Conservation (phyloP, 139 green algal species). For the Volvox reticuliferus region DNA sequence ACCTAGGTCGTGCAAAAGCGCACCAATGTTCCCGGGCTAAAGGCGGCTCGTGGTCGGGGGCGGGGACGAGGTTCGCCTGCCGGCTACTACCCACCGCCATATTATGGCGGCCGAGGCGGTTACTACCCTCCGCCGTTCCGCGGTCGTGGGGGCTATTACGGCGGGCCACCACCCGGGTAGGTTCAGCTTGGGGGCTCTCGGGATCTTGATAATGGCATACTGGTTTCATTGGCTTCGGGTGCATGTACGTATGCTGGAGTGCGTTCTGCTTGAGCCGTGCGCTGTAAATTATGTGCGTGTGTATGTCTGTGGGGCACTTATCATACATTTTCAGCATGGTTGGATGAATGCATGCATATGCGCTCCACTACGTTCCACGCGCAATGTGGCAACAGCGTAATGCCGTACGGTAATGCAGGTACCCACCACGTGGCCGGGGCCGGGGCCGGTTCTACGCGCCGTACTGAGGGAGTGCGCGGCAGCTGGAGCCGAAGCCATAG, state of each 20-base stretch:
- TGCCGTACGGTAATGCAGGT: slow-evolving; percentile 42
- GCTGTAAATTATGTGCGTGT: too few species aligned
- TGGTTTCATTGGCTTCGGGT: background rate
- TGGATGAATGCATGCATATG: too few species aligned
- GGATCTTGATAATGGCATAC: background rate
- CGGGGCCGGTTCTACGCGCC: slow-evolving; percentile 65
- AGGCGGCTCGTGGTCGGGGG: slow-evolving; percentile 66
- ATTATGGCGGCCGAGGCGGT: slow-evolving; percentile 37
- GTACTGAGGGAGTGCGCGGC: slow-evolving; percentile 43
- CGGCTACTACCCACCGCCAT: slow-evolving; percentile 19
- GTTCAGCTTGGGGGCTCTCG: background rate
- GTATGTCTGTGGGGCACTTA: too few species aligned
- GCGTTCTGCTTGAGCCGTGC: too few species aligned
- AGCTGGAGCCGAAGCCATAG: too few species aligned
- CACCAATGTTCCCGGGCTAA: slow-evolving; percentile 96
- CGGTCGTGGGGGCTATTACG: background rate
- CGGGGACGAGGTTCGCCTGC: slow-evolving; percentile 65
- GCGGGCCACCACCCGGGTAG: slow-evolving; percentile 18
- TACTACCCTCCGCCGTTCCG: slow-evolving; percentile 31
- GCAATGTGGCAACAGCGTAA: too few species aligned
- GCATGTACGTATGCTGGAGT: too few species aligned
- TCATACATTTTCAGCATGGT: too few species aligned
- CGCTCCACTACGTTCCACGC: too few species aligned
- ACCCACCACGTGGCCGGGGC: slow-evolving; percentile 56
- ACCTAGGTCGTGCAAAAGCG: slow-evolving; percentile 90